Evolutionary conservation across 768 basidiomycete genomes (phyloP), one percentile per base, ranked within the genome.

Genomic region (Suillus alpinus): DNA sequence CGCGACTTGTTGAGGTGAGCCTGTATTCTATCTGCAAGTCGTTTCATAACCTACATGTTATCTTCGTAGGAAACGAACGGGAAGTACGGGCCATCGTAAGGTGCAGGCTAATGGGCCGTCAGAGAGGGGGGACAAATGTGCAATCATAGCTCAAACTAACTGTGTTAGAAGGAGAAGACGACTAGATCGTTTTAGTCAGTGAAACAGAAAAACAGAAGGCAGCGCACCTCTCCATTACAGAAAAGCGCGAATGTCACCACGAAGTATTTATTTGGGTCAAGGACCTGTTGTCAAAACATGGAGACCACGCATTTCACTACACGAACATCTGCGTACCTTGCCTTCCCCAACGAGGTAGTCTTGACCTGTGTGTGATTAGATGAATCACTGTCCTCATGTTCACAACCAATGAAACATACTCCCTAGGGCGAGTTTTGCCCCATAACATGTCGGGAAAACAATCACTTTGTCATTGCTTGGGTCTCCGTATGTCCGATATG

Each of bases 131-230:
- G 20, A 41, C 47, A 59, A 12, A 16, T 20, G 16, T 8, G 18
- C n/a, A 32, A 41, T 36, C 10, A n/a, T 56, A 32, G 34, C 26
- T 26, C 26, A 26, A 55, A 43, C 37, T 46, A 1, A 84, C 83
- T 61, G 85, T 85, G 67, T 85, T 86, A 0, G 84, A 86, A 34
- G 85, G 84, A 39, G 85, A 85, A 20, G 84, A 86, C 0, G 84
- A 86, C 83, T 83, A 23, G 16, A 49, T 34, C 63, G 16, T 65
- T 56, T 40, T 31, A 23, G 16, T 50, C 13, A 34, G 13, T 29
- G 31, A 57, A 46, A 20, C 26, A 20, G 26, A 5, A 49, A 43
- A 18, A 6, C 10, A 36, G 2, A 29, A 18, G 40, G 40, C 23
- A 16, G 59, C 76, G 37, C 58, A 83, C 84, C 78, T 86, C 84